phyloP scores from a whole-genome alignment of 2,329 filamentous ascomycete genomes.

The Botrytis medusae region DNA sequence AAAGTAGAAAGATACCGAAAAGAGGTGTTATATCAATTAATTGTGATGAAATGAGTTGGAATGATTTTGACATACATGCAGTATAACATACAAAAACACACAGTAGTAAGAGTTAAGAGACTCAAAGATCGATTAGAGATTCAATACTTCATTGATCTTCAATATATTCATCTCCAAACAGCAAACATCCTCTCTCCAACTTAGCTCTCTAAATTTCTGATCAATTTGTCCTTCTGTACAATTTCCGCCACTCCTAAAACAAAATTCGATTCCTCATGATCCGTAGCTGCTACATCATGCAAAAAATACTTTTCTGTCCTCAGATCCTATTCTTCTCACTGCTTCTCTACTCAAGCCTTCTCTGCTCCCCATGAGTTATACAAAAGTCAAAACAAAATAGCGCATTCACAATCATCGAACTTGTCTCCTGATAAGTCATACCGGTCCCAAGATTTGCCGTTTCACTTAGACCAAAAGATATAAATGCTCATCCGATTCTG shows the following conservation, averaged over 20 bases:
- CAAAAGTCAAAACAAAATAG: not conserved
- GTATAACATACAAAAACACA: not conserved
- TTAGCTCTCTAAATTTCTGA: not conserved
- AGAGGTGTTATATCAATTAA: no score
- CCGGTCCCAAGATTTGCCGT: not conserved
- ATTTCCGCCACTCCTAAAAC: not conserved
- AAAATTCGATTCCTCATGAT: not conserved
- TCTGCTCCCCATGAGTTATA: not conserved
- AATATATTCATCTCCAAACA: not conserved
- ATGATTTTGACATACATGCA: not conserved
- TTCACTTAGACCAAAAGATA: not conserved
- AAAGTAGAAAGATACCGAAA: not conserved
- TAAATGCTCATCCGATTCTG: not conserved
- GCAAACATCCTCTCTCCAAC: not conserved
- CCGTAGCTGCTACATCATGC: not conserved
- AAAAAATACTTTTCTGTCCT: not conserved
- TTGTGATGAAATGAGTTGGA: no score
- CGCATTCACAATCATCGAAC: not conserved
- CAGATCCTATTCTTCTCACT: no score
- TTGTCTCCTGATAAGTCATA: not conserved
- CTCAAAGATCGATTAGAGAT: not conserved
- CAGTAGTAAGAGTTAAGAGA: not conserved
- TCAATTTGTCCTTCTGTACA: fast-evolving
- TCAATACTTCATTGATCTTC: not conserved
- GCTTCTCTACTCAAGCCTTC: not conserved